Evolutionary conservation across 108 stramenopile species (phyloP).

Genomic region (Nitzschia sp.): DNA sequence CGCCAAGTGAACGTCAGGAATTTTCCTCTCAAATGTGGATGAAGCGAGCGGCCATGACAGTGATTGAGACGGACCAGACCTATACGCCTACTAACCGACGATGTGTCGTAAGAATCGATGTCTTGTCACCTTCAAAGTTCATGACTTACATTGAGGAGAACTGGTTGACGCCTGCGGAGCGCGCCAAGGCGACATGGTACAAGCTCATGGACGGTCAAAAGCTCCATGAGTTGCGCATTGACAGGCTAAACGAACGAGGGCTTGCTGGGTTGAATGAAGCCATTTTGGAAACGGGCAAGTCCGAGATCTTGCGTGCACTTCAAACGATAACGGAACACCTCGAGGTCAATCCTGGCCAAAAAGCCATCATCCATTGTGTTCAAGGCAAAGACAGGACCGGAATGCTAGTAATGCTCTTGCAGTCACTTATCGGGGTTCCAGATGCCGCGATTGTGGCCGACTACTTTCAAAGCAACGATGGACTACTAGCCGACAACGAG

Average conservation of each 20-base stretch:
- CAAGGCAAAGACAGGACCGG: conserved; percentile 62
- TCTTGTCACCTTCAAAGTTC: conserved; percentile 22
- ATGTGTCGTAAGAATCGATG: conserved; percentile 36
- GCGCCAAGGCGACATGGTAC: background rate
- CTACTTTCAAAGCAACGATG: conserved; percentile 28
- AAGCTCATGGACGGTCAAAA: conserved; percentile 12
- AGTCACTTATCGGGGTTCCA: conserved; percentile 34
- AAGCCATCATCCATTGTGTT: conserved; percentile 49
- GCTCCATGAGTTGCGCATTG: conserved; percentile 37
- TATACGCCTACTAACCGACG: background rate
- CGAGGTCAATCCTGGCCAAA: conserved; percentile 18
- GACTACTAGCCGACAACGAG: background rate
- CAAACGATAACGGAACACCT: conserved; percentile 34
- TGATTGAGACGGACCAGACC: conserved; percentile 7
- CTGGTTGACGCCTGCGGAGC: conserved; percentile 29
- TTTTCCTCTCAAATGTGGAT: conserved; percentile 34
- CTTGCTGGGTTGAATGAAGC: conserved; percentile 51
- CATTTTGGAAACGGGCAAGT: conserved; percentile 42
- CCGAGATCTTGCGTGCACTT: conserved; percentile 30
- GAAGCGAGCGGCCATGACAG: conserved; percentile 2
- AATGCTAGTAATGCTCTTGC: conserved; percentile 47
- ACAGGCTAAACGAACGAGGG: conserved; percentile 39
- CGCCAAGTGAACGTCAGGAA: conserved; percentile 37
- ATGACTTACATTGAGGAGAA: conserved; percentile 28
- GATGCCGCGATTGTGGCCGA: conserved; percentile 45